A percentile compares a stretch with the other conserved stretches of the same genome.
Evolutionary conservation across 2,329 filamentous ascomycete species (phyloP).

Genomic region (Penicillium hesseltinei): DNA sequence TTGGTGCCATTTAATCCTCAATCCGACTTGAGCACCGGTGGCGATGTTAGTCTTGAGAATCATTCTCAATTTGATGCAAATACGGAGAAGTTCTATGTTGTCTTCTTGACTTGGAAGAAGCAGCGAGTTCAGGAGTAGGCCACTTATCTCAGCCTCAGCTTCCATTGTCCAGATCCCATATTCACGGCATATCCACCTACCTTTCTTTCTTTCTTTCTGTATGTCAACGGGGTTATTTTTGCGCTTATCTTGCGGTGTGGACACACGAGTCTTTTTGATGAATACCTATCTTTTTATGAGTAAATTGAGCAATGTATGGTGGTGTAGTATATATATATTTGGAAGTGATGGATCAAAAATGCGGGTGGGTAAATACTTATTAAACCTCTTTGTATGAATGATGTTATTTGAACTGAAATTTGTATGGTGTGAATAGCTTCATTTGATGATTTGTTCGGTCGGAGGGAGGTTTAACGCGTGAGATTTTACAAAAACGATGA

Average conservation of each 20-base stretch:
- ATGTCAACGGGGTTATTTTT: neutral
- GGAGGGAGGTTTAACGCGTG: too few relatives aligned
- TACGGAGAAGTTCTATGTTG: neutral
- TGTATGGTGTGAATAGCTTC: too few relatives aligned
- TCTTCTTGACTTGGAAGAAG: constrained; percentile 2
- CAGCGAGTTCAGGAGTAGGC: neutral
- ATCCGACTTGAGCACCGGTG: neutral
- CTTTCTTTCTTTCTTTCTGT: neutral
- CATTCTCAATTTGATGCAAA: neutral
- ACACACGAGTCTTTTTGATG: neutral
- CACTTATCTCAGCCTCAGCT: neutral
- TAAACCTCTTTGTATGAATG: too few relatives aligned
- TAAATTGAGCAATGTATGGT: too few relatives aligned
- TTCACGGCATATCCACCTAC: neutral
- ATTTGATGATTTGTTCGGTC: too few relatives aligned
- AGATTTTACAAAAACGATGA: too few relatives aligned
- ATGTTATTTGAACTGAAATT: too few relatives aligned
- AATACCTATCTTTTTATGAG: too few relatives aligned
- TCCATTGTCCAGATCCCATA: neutral
- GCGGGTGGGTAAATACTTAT: too few relatives aligned
- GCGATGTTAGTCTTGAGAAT: neutral
- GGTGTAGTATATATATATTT: too few relatives aligned
- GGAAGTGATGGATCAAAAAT: too few relatives aligned
- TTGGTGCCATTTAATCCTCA: neutral
- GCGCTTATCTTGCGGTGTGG: neutral